A percentile compares a stretch with the other conserved stretches of the same genome.
These are phyloP conservation scores for Sarocladiaceae sp. DNA, from an alignment of 2,329 filamentous ascomycete species.

Conservation along the genomic window DNA sequence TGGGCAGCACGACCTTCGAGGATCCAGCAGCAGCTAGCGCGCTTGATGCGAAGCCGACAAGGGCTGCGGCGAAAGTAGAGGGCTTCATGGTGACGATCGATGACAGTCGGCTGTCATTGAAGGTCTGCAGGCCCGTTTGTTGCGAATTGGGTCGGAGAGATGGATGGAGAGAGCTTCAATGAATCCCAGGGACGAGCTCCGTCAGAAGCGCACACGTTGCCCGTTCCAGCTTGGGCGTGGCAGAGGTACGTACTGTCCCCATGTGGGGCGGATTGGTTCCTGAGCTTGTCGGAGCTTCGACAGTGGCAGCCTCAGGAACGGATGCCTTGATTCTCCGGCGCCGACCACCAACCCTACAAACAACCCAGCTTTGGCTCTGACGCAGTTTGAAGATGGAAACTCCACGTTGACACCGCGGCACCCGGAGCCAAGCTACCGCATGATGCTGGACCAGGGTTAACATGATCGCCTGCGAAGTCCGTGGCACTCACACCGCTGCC, in stretches of 20 bases:
- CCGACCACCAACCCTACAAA: not conserved
- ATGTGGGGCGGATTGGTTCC: slow-evolving; percentile 16
- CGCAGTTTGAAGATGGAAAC: not conserved
- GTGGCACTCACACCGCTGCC: not conserved
- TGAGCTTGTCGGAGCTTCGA: not conserved
- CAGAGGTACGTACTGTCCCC: slow-evolving; percentile 4
- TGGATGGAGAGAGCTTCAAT: slow-evolving; percentile 11
- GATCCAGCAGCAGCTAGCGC: slow-evolving; percentile 38
- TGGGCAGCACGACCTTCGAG: slow-evolving; percentile 55
- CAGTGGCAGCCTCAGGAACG: not conserved
- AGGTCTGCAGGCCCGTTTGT: slow-evolving; percentile 17
- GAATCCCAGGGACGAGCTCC: slow-evolving; percentile 17
- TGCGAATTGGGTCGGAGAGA: slow-evolving; percentile 11
- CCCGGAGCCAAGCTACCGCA: not conserved
- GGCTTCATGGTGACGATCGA: slow-evolving; percentile 34
- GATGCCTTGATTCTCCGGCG: not conserved
- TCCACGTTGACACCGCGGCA: not conserved
- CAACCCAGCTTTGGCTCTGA: not conserved
- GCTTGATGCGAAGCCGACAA: slow-evolving; percentile 53
- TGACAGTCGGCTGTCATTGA: slow-evolving; percentile 27
- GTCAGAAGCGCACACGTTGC: slow-evolving; percentile 32
- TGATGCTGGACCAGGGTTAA: not conserved
- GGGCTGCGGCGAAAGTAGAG: slow-evolving; percentile 48
- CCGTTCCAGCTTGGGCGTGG: slow-evolving; percentile 18
- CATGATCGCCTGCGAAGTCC: not conserved